Evolutionary conservation across 2,329 filamentous ascomycete genomes (phyloP), one percentile per base, ranked within the genome.

Genomic region (Leptographium lundbergii): DNA sequence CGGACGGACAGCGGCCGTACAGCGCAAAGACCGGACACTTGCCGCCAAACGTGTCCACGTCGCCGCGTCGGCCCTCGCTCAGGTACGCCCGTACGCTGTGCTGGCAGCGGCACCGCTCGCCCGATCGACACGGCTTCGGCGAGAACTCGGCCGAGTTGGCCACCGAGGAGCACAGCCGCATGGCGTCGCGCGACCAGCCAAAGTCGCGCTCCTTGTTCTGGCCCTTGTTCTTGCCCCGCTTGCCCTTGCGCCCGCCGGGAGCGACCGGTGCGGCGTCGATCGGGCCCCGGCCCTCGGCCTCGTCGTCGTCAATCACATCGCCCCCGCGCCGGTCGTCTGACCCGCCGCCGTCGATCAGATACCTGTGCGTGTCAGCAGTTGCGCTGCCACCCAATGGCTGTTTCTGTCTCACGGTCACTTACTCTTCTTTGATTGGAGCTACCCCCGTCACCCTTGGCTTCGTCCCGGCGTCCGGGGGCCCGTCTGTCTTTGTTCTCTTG

Each of bases 11-110:
- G 62, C 78, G 82, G 14, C 91, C 91, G 63, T 86, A 82, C 19
- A 77, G 76, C 64, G 89, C 85, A 71, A 84, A 96, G 10, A 95
- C 81, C 0, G 91, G 92, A 68, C 94, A 99, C 62, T 86, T 77
- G 7, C 89, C 87, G 50, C 78, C 79, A 66, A 95, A 87, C 0
- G 87, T 89, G 6, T 80, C 79, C 47, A 96, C 77, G 67, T 97
- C 89, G 61, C 83, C 83, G 52, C 89, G 84, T 64, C 92, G 91
- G 62, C 91, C 88, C 59, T 94, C 84, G 36, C 81, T 81, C 55
- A 99, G 75, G 69, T 99, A 99, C 69, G 84, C 86, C 63, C 94
- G 84, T 53, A 99, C 74, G 67, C 96, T 84, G 69, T 99, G 94
- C 66, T 86, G 84, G 64, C 86, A 83, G 64, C 84, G 89, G 76